Percentiles rank a stretch among this genome's conserved stretches.
phyloP scores from a whole-genome alignment of 1,139 yeast genomes.

The Geotrichum candidum region DNA sequence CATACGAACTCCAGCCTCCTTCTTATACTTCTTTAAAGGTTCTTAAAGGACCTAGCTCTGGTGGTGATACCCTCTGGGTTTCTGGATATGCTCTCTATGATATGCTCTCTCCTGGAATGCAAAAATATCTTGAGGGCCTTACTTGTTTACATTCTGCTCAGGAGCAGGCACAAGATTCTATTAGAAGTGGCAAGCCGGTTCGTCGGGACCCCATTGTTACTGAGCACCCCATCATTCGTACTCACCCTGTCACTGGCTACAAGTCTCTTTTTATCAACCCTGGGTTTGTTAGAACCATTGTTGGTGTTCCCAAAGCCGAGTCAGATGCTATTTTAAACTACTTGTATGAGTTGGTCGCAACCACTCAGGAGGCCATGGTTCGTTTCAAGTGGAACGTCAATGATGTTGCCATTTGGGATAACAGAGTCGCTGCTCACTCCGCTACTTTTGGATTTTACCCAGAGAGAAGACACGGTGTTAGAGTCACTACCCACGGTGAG shows the following conservation, averaged over 20 bases:
- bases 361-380: constrained; percentile 48
- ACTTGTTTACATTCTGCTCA: constrained; percentile 60
- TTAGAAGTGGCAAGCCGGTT: constrained; percentile 52
- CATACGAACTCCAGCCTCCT: constrained; percentile 68
- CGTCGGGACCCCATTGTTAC: constrained; percentile 56
- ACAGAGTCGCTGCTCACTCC: constrained; percentile 57
- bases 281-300: constrained; percentile 56
- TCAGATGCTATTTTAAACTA: constrained; percentile 51
- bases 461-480: constrained; percentile 56
- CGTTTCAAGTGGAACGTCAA: constrained; percentile 54
- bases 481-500: constrained; percentile 63
- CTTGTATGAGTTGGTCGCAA: constrained; percentile 48
- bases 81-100: constrained; percentile 64
- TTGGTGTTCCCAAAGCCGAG: constrained; percentile 63
- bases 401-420: constrained; percentile 70
- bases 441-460: constrained; percentile 43
- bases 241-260: constrained; percentile 61
- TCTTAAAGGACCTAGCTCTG: constrained; percentile 55
- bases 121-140: constrained; percentile 49
- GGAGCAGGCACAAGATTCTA: constrained; percentile 58
- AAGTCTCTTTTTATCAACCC: constrained; percentile 55
- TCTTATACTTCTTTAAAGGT: constrained; percentile 57
- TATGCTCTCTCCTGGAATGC: constrained; percentile 58
- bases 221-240: constrained; percentile 62
- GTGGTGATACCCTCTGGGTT: constrained; percentile 71